Conservation (phyloP, 2,329 filamentous ascomycete species). For the Cadophora luteo-olivacea region DNA sequence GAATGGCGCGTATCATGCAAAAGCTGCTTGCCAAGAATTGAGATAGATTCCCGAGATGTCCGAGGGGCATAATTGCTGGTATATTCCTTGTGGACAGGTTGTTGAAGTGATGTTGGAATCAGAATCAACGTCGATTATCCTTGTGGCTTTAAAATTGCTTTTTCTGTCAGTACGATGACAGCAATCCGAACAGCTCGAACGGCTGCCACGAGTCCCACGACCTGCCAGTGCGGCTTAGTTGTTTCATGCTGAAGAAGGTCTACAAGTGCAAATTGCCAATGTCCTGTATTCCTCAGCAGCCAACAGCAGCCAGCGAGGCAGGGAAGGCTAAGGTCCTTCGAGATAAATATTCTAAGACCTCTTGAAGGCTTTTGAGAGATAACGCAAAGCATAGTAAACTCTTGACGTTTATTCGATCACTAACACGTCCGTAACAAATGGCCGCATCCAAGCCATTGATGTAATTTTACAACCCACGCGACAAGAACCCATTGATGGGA, state of each 20-base stretch:
- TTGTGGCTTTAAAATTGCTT: constrained; percentile 6
- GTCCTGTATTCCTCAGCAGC: background rate
- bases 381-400: background rate
- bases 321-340: too few species aligned
- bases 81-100: constrained; percentile 6
- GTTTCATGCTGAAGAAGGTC: background rate
- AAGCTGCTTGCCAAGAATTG: constrained; percentile 3
- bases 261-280: background rate
- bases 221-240: background rate
- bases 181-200: constrained; percentile 3
- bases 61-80: constrained; percentile 1
- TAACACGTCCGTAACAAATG: background rate
- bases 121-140: constrained; percentile 8
- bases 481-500: background rate
- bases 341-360: background rate
- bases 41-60: constrained; percentile 14
- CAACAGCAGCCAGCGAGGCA: background rate
- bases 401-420: background rate
- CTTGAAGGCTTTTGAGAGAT: background rate
- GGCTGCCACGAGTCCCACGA: constrained; percentile 3
- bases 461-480: too few species aligned
- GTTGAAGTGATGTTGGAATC: background rate
- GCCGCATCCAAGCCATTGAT: too few species aligned
- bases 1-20: background rate
- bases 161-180: constrained; percentile 1